A percentile compares a stretch with the other conserved stretches of the same genome.
These are phyloP conservation scores for Juglanconis oblonga DNA, from an alignment of 2,329 filamentous ascomycete genomes.

Conservation along the genomic window DNA sequence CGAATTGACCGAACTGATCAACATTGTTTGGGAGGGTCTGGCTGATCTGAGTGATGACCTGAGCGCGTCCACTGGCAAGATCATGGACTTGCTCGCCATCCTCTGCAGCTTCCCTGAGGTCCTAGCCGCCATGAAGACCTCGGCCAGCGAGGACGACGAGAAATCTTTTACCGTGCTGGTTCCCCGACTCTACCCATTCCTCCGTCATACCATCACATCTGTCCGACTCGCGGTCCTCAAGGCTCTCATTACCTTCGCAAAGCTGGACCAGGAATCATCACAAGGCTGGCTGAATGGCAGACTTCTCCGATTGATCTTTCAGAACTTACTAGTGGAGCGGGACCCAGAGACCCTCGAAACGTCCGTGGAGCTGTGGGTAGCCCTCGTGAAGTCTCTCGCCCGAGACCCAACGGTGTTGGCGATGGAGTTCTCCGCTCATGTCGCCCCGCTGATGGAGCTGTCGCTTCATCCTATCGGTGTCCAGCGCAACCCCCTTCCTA, in stretches of 20 bases:
- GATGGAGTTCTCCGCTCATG: conserved; percentile 69
- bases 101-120: conserved; percentile 94
- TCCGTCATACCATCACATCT: conserved; percentile 94
- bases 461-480: conserved; percentile 91
- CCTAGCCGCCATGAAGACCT: conserved; percentile 87
- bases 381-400: conserved; percentile 68
- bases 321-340: conserved; percentile 91
- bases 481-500: conserved; percentile 83
- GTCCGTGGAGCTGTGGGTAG: conserved; percentile 83
- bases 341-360: conserved; percentile 78
- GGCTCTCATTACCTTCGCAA: conserved; percentile 87
- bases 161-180: conserved; percentile 91
- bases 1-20: conserved; percentile 77
- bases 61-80: conserved; percentile 93
- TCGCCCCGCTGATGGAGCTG: conserved; percentile 78
- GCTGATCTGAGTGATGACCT: conserved; percentile 96
- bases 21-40: conserved; percentile 95
- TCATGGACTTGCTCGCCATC: conserved; percentile 96
- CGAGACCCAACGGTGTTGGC: conserved; percentile 63
- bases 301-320: conserved; percentile 84
- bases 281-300: conserved; percentile 91
- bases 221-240: conserved; percentile 91
- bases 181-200: conserved; percentile 89
- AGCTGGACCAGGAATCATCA: conserved; percentile 74
- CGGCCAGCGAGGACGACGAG: conserved; percentile 77